Base-by-base conservation (phyloP, 202 grass and related monocot genomes). In the Carex sylvatica region DNA sequence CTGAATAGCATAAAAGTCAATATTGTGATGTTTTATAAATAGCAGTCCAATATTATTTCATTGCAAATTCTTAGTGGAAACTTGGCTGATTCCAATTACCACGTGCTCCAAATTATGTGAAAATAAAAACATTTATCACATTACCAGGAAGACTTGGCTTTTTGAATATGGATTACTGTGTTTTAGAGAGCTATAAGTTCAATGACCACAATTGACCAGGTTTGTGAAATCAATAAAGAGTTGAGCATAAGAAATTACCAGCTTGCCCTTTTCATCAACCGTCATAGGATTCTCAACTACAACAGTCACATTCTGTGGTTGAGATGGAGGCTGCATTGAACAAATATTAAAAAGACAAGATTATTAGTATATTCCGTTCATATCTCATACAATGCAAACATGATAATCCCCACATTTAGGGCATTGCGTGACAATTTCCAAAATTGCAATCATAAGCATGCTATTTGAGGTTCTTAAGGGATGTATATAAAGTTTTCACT, bases 211-310 rank as follows among this genome's bases (percentile, higher is more conserved):
- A 54, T 35, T 19, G 52, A 76, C 16, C 15, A 76, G 46, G 15
- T 33, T 33, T 18, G 56, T 13, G 26, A 56, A 55, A 76, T 56
- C 2, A n/a, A 76, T 76, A 55, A 30, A 18, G 26, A 76, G 26
- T 56, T n/a, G 16, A 16, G 18, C 38, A 84, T 53, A 75, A 63
- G 5, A 9, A 9, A 18, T 68, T 88, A 98, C 95, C 95, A 98
- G 35, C 78, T 98, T 98, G 71, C 92, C 95, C 64, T 88, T 93
- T 86, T 94, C 92, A 83, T 98, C 90, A 78, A 98, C 85, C 6
- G 95, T 87, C 92, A 94, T 98, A 61, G 92, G 95, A 72, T 98
- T 98, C 87, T 97, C 95, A 4, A 98, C 92, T 0, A 98, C 92
- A 78, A 94, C 92, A 62, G 95, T 98, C 78, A 92, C 83, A 49